These are phyloP conservation scores for Hamiltosporidium magnivora DNA, from an alignment of 371 early-diverging fungal genomes.

Conservation along the genomic window DNA sequence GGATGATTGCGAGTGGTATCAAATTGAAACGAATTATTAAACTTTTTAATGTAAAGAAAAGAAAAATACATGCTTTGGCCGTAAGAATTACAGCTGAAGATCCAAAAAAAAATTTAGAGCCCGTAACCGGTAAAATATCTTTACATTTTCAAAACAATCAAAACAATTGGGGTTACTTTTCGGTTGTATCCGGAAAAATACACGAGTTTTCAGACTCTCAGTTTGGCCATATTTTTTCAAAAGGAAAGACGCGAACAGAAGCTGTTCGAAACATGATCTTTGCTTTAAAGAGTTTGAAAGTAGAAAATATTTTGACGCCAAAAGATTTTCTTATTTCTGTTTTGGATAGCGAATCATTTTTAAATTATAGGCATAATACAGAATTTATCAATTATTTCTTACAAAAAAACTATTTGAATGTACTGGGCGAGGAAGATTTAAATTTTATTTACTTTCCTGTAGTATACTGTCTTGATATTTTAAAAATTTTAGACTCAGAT, in stretches of 20 bases:
- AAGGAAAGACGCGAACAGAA: slow-evolving; percentile 77
- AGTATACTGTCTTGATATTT: too few relatives aligned
- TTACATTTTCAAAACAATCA: slow-evolving; percentile 78
- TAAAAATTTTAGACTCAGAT: too few relatives aligned
- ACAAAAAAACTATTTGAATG: too few relatives aligned
- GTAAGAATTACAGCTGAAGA: slow-evolving; percentile 96
- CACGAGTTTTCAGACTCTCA: slow-evolving; percentile 95
- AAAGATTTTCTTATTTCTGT: slow-evolving; percentile 21
- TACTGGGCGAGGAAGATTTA: too few relatives aligned
- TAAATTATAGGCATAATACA: slow-evolving; percentile 12
- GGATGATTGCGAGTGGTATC: slow-evolving; percentile 64
- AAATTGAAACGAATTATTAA: slow-evolving; percentile 73
- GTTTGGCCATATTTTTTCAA: slow-evolving; percentile 93
- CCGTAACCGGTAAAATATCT: slow-evolving; percentile 79
- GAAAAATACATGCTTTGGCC: slow-evolving; percentile 86
- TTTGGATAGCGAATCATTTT: slow-evolving; percentile 13
- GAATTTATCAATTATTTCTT: background rate
- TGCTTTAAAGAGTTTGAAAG: slow-evolving; percentile 73
- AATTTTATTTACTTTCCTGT: too few relatives aligned
- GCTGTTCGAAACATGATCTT: slow-evolving; percentile 83
- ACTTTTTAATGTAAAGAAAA: slow-evolving; percentile 75
- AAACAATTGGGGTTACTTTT: slow-evolving; percentile 95
- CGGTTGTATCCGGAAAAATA: slow-evolving; percentile 77
- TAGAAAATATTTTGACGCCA: slow-evolving; percentile 1
- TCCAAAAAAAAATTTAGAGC: slow-evolving; percentile 91